These are phyloP conservation scores for Blastocystis hominis DNA, from an alignment of 352 stramenopile genomes.

Conservation along the genomic window DNA sequence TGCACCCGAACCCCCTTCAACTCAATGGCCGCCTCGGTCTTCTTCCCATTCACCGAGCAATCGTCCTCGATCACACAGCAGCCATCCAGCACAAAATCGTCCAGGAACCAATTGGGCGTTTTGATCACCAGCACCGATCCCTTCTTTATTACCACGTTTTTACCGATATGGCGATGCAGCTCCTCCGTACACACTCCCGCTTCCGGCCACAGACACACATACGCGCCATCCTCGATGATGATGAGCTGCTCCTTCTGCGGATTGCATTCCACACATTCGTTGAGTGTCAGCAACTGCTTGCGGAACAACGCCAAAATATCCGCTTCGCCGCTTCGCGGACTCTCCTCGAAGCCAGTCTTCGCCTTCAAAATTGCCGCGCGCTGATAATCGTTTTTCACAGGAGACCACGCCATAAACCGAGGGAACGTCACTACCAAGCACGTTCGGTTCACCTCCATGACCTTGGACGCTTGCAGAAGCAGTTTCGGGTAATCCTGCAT, in stretches of 20 bases:
- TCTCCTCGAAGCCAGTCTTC: constrained; percentile 58
- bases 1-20: constrained; percentile 67
- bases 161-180: constrained; percentile 66
- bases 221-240: constrained; percentile 61
- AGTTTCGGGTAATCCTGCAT: constrained; percentile 85
- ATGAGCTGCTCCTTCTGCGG: constrained; percentile 60
- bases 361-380: constrained; percentile 59
- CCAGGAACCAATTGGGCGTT: constrained; percentile 67
- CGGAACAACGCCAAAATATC: neutral
- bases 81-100: constrained; percentile 71
- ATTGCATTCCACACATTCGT: constrained; percentile 46
- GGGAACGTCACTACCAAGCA: constrained; percentile 71
- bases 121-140: constrained; percentile 68
- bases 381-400: constrained; percentile 61
- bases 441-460: constrained; percentile 66
- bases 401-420: constrained; percentile 71
- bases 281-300: neutral
- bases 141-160: constrained; percentile 67
- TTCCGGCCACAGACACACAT: constrained; percentile 6
- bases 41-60: constrained; percentile 66
- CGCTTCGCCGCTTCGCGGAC: constrained; percentile 28
- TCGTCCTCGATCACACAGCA: constrained; percentile 68
- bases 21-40: constrained; percentile 67
- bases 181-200: constrained; percentile 61
- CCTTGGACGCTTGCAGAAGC: constrained; percentile 62